These are phyloP conservation scores for Cinnamomum chago DNA, from an alignment of 164 flowering plant species.

Conservation along the genomic window DNA sequence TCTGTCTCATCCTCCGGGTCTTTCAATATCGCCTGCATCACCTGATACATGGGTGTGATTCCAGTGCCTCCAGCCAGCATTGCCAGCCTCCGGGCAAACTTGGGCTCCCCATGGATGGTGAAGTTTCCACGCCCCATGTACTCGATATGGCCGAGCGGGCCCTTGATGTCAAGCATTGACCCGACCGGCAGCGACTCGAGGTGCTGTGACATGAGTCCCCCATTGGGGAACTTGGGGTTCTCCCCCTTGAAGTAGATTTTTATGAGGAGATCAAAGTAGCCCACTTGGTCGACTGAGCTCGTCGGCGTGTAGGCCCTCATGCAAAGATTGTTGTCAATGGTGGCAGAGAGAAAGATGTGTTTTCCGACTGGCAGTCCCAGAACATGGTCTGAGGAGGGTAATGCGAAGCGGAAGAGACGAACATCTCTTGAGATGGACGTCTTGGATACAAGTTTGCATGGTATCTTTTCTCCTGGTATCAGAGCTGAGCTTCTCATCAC, in stretches of 20 bases:
- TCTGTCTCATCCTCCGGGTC: constrained; percentile 88
- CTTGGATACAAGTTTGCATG: constrained; percentile 62
- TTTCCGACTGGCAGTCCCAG: constrained; percentile 87
- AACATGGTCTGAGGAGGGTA: constrained; percentile 62
- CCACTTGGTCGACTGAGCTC: constrained; percentile 56
- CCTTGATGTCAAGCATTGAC: constrained; percentile 60
- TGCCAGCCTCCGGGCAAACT: constrained; percentile 63
- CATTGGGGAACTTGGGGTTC: constrained; percentile 76
- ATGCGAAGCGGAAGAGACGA: constrained; percentile 59
- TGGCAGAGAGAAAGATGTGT: constrained; percentile 79
- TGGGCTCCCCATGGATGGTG: constrained; percentile 57
- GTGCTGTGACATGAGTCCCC: constrained; percentile 82
- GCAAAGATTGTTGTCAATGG: constrained; percentile 61
- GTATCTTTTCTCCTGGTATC: constrained; percentile 56
- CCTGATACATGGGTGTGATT: constrained; percentile 91
- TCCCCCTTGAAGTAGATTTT: constrained; percentile 72
- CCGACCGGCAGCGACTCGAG: constrained; percentile 64
- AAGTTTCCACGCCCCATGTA: constrained; percentile 72
- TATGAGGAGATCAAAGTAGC: constrained; percentile 70
- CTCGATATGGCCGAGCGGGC: constrained; percentile 91
- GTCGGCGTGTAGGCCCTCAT: constrained; percentile 94
- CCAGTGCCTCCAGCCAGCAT: constrained; percentile 98
- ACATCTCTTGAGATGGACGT: constrained; percentile 65
- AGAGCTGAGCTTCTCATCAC: constrained; percentile 35
- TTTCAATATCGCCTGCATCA: constrained; percentile 70